Evolutionary conservation across 2,329 filamentous ascomycete genomes (phyloP).

Genomic region (Paecilomyces formosus): DNA sequence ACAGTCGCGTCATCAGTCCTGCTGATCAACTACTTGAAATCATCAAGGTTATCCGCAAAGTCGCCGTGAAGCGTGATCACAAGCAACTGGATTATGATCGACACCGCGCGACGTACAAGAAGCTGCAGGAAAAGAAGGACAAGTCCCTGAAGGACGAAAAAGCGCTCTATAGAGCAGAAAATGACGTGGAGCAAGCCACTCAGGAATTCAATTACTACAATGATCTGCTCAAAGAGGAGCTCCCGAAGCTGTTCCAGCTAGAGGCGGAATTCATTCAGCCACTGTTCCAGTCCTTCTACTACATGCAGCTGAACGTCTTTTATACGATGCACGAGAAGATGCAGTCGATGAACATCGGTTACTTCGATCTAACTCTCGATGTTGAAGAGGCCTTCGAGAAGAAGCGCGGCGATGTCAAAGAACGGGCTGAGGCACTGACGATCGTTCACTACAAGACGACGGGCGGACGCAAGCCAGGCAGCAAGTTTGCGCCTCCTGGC

Average conservation of each 20-base stretch:
- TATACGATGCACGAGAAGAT: conserved; percentile 98
- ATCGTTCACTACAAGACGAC: conserved; percentile 91
- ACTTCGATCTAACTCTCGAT: conserved; percentile 87
- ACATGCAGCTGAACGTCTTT: conserved; percentile 99
- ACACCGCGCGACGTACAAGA: conserved; percentile 75
- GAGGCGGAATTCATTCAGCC: conserved; percentile 94
- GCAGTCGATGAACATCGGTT: conserved; percentile 94
- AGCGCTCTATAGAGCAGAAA: conserved; percentile 90
- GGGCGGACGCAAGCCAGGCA: conserved; percentile 46
- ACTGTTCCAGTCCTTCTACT: conserved; percentile 98
- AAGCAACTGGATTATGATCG: conserved; percentile 96
- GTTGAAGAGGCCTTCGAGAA: conserved; percentile 84
- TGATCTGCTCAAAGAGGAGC: conserved; percentile 88
- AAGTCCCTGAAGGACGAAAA: conserved; percentile 96
- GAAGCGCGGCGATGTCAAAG: conserved; percentile 83
- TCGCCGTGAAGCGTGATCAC: conserved; percentile 82
- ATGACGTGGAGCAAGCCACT: conserved; percentile 80
- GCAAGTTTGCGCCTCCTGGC: conserved; percentile 19
- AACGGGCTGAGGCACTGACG: conserved; percentile 73
- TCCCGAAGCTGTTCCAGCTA: conserved; percentile 82
- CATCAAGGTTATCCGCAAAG: conserved; percentile 91
- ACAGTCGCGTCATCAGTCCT: conserved; percentile 80
- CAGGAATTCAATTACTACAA: conserved; percentile 99
- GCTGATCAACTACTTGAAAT: conserved; percentile 90
- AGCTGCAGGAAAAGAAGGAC: conserved; percentile 95